Evolutionary conservation across 2,329 filamentous ascomycete genomes (phyloP).

Genomic region (Setomelanomma holmii): DNA sequence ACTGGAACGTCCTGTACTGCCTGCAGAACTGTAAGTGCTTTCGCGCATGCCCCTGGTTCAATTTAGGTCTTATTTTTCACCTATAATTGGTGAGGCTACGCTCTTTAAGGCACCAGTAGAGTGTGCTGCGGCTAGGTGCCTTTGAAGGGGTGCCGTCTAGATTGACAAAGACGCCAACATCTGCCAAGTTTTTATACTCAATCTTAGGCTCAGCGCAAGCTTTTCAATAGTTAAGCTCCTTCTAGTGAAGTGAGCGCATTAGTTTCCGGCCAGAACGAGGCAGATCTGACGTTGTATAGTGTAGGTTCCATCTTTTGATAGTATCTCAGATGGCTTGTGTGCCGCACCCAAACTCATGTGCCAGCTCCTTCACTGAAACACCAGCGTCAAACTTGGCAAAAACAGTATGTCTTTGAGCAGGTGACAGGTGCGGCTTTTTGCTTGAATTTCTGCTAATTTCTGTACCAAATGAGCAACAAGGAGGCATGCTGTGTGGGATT

Average conservation of each 20-base stretch:
- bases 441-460: too few relatives aligned
- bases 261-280: conserved; percentile 1
- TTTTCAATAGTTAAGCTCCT: conserved; percentile 1
- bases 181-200: conserved; percentile 5
- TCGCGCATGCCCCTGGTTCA: not conserved
- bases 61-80: conserved; percentile 7
- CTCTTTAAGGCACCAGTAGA: not conserved
- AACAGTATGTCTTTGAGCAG: too few relatives aligned
- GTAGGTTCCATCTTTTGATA: too few relatives aligned
- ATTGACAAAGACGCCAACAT: not conserved
- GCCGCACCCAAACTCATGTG: too few relatives aligned
- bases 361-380: too few relatives aligned
- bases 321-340: too few relatives aligned
- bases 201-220: conserved; percentile 9
- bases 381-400: too few relatives aligned
- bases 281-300: not conserved
- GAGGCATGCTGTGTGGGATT: too few relatives aligned
- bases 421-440: too few relatives aligned
- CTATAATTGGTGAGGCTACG: not conserved
- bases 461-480: too few relatives aligned
- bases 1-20: conserved; percentile 12
- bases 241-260: conserved; percentile 1
- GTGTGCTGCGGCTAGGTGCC: conserved; percentile 3
- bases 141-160: conserved; percentile 4
- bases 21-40: not conserved